Evolutionary conservation across 441 rosid species (phyloP).

Genomic region (Manihot esculenta): DNA sequence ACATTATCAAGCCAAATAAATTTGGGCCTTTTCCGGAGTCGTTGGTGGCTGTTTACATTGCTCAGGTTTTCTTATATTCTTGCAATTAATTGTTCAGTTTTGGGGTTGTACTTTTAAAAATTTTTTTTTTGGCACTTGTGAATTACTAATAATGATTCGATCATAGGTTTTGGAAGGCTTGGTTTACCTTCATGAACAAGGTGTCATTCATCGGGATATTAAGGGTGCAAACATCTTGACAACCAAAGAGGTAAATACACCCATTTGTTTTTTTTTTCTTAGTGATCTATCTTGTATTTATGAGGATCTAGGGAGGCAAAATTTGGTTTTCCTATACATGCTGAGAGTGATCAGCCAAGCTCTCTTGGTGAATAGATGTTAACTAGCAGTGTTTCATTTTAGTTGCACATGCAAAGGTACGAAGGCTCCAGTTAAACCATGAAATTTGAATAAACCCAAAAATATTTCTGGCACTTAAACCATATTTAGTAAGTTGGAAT

Average conservation of each 20-base stretch:
- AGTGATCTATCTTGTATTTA: background rate
- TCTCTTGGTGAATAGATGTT: background rate
- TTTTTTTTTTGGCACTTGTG: conserved; percentile 25
- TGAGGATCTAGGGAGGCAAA: background rate
- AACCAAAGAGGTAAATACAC: conserved; percentile 74
- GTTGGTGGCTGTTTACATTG: conserved; percentile 93
- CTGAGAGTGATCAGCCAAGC: background rate
- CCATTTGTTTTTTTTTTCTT: background rate
- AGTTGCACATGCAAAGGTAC: background rate
- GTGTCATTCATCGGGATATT: conserved; percentile 99
- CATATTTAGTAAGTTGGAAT: background rate
- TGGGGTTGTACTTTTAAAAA: background rate
- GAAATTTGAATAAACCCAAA: background rate
- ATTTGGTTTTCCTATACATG: background rate
- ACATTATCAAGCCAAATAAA: conserved; percentile 97
- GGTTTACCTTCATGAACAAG: conserved; percentile 98
- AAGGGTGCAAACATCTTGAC: conserved; percentile 99
- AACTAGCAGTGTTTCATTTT: background rate
- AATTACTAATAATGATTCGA: conserved; percentile 15
- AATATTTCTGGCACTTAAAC: background rate
- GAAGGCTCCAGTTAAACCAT: background rate
- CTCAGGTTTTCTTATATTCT: conserved; percentile 67
- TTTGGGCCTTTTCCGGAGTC: conserved; percentile 99
- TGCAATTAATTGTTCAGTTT: conserved; percentile 25
- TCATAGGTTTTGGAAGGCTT: conserved; percentile 94